These are phyloP conservation scores for Amauroascus niger DNA, from an alignment of 2,329 filamentous ascomycete species.

Conservation along the genomic window DNA sequence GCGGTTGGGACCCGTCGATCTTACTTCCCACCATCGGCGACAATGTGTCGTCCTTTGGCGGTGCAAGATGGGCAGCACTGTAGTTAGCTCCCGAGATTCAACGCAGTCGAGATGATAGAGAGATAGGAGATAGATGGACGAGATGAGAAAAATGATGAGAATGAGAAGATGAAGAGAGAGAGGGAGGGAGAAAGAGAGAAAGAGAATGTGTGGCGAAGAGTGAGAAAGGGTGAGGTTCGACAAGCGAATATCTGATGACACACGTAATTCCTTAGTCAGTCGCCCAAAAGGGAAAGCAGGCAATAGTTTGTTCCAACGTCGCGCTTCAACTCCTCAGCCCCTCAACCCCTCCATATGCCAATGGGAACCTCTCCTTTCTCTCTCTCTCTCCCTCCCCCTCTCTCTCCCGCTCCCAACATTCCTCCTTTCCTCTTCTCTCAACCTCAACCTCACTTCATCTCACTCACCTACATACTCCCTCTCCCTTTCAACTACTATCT, in stretches of 20 bases:
- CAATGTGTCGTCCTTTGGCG: neutral
- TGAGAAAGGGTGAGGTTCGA: neutral
- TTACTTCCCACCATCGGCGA: neutral
- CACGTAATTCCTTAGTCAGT: neutral
- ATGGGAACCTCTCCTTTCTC: neutral
- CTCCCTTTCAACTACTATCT: too few species aligned
- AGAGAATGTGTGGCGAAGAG: neutral
- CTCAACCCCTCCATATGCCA: neutral
- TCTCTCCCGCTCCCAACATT: neutral
- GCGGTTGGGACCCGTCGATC: conserved; percentile 2
- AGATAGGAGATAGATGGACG: too few species aligned
- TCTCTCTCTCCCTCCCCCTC: neutral
- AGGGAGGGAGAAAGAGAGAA: neutral
- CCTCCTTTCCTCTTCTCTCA: neutral
- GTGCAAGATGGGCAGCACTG: neutral
- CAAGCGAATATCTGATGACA: neutral
- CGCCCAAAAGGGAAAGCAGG: neutral
- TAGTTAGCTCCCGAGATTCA: too few species aligned
- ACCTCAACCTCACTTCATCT: neutral
- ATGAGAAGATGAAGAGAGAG: neutral
- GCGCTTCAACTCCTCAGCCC: neutral
- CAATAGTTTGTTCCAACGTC: neutral
- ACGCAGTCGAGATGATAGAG: too few species aligned
- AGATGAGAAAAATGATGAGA: neutral
- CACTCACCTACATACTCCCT: too few species aligned